Base-by-base conservation (phyloP, 2,329 filamentous ascomycete species). In the Beauveria sp. region DNA sequence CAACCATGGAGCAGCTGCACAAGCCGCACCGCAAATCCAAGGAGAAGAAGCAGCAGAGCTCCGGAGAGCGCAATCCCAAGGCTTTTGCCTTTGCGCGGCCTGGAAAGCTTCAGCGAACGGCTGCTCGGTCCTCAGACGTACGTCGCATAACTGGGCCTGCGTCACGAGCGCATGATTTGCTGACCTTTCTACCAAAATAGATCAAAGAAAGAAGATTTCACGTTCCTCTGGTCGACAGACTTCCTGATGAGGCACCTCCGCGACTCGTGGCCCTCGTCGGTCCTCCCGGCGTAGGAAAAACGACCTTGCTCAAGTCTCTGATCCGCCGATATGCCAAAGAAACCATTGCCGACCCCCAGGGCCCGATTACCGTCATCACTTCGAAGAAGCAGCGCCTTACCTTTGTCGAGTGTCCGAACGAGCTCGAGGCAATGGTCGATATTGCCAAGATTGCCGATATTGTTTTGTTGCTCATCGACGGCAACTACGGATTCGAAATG, bases 401-500 rank as follows among this genome's bases (percentile, higher is more conserved):
- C 0, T 97, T 99, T 73, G 78, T 99, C 71, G 95, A 99, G 84
- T 96, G 91, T 71, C 93, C 96, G n/a, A 93, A 98, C 72, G 92
- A 95, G 68, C 84, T 99, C 60, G 93, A 96, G 65, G 89, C 90
- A 67, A 97, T 98, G 91, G 93, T 99, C 66, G 95, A 99, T 75
- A 84, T 97, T 62, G 91, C 95, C 63, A 99, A 99, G 76, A 90
- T 99, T 49, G 95, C 96, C 20, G 95, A 99, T 73, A 97, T 99
- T 69, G 91, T 98, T 6, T 82, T 99, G 55, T 83, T 99, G 62
- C 95, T 99, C 90, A 99, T 99, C 68, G 95, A 99, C 72, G 96
- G 95, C 61, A 98, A 98, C 76, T 99, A 90, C 70, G 96, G 95
- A 16, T 99, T 99, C 72, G 95, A 99, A 77, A 99, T 99, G 95